Conservation (phyloP, 306 rosid genomes). For the Ceratonia siliqua region DNA sequence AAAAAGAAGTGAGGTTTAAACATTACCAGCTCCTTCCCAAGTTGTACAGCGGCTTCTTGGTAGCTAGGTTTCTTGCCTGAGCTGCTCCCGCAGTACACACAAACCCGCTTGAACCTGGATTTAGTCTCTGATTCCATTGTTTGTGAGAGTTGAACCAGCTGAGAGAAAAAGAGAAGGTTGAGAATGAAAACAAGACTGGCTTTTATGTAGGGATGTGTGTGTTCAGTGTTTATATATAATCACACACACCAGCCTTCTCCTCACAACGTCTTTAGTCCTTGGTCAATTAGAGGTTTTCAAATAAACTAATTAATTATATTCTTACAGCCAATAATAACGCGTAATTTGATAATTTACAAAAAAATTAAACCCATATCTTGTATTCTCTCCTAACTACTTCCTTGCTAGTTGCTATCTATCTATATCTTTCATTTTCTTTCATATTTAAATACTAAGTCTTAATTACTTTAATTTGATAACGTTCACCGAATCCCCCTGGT, state of each 20-base stretch:
- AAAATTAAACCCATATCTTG: too few relatives aligned
- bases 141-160: not conserved
- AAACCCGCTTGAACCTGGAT: conserved; percentile 67
- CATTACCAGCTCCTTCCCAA: conserved; percentile 66
- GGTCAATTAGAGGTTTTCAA: not conserved
- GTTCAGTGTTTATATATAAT: not conserved
- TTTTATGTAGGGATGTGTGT: not conserved
- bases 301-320: not conserved
- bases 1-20: not conserved
- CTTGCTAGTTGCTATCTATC: too few relatives aligned
- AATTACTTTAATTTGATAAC: too few relatives aligned
- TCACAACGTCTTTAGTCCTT: not conserved
- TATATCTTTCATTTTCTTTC: too few relatives aligned
- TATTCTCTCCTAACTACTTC: too few relatives aligned
- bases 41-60: conserved; percentile 75
- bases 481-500: too few relatives aligned
- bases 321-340: too few relatives aligned
- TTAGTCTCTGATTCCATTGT: conserved; percentile 59
- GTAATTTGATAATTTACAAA: too few relatives aligned
- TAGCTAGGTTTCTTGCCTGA: conserved; percentile 74
- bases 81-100: conserved; percentile 82
- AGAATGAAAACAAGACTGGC: conserved; percentile 8
- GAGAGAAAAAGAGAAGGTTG: not conserved
- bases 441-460: too few relatives aligned
- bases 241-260: not conserved